These are phyloP conservation scores for Cylindrodendrum hubeiense DNA, from an alignment of 2,329 filamentous ascomycete species.

Conservation along the genomic window DNA sequence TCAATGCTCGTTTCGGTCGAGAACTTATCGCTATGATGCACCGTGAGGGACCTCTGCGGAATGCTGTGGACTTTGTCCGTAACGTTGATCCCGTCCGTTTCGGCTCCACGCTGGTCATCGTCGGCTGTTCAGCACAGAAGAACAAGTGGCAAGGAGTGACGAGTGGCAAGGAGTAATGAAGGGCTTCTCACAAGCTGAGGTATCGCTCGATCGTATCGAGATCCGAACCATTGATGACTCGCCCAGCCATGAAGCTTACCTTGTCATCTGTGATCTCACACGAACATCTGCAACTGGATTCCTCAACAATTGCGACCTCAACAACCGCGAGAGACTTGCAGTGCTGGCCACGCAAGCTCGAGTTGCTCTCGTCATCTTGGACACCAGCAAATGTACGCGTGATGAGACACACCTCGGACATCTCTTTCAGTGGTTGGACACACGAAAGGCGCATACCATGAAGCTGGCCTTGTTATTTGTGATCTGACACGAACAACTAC, in stretches of 20 bases:
- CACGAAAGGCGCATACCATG: too few species aligned
- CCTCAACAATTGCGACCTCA: neutral
- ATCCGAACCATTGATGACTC: conserved; percentile 7
- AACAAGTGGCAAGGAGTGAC: neutral
- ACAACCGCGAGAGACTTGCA: neutral
- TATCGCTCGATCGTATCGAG: neutral
- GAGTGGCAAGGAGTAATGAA: neutral
- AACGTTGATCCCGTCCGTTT: neutral
- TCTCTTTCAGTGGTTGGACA: too few species aligned
- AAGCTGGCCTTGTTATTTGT: neutral
- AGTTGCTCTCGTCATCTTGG: neutral
- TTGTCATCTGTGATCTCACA: neutral
- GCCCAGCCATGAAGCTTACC: neutral
- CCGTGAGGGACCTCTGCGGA: neutral
- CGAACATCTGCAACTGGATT: neutral
- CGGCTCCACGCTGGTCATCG: neutral
- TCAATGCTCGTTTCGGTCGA: neutral
- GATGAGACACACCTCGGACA: too few species aligned
- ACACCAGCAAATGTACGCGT: neutral
- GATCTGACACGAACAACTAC: neutral
- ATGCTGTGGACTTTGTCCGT: neutral
- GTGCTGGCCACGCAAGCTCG: neutral
- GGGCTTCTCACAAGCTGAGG: neutral
- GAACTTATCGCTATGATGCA: neutral
- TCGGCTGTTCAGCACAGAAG: neutral